phyloP scores from a whole-genome alignment of 176 grass and related monocot genomes.

The Coix lacrymajobi region DNA sequence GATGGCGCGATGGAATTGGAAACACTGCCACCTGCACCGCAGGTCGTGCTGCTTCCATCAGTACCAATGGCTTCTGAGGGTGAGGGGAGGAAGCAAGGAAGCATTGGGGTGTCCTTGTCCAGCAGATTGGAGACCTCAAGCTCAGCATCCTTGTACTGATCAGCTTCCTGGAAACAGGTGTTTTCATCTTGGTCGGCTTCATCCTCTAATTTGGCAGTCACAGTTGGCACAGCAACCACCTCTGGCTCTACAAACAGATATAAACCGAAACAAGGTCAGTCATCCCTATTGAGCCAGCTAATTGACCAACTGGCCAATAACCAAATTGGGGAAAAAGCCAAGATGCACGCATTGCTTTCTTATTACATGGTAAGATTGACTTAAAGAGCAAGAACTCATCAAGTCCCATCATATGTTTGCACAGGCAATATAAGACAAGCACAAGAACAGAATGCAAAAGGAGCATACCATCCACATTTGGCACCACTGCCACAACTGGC shows the following conservation, averaged over 20 bases:
- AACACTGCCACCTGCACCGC: slow-evolving; percentile 24
- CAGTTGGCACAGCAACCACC: slow-evolving; percentile 7
- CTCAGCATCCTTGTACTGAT: slow-evolving; percentile 20
- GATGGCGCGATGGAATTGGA: slow-evolving; percentile 40
- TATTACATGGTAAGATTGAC: slow-evolving; percentile 11
- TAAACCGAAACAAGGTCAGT: slow-evolving; percentile 29
- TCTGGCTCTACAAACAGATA: slow-evolving; percentile 30
- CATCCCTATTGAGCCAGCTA: neutral
- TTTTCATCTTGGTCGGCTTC: slow-evolving; percentile 29
- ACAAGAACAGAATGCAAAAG: slow-evolving; percentile 17
- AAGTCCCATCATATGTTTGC: slow-evolving; percentile 20
- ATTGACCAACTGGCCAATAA: slow-evolving; percentile 5
- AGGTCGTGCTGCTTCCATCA: slow-evolving; percentile 40
- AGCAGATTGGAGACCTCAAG: slow-evolving; percentile 34
- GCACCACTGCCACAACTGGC: slow-evolving; percentile 28
- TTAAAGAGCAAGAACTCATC: slow-evolving; percentile 8
- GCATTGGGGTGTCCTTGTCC: slow-evolving; percentile 31
- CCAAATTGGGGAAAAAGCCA: slow-evolving; percentile 23
- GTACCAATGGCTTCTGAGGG: slow-evolving; percentile 48
- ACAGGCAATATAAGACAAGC: slow-evolving; percentile 36
- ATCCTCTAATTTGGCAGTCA: slow-evolving; percentile 24
- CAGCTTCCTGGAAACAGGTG: slow-evolving; percentile 25
- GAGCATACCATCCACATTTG: slow-evolving; percentile 41
- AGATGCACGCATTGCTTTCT: slow-evolving; percentile 11
- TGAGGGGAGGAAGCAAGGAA: slow-evolving; percentile 41